Base-by-base conservation (phyloP, 202 grass and related monocot genomes). In the Schoenoplectus tabernaemontani region DNA sequence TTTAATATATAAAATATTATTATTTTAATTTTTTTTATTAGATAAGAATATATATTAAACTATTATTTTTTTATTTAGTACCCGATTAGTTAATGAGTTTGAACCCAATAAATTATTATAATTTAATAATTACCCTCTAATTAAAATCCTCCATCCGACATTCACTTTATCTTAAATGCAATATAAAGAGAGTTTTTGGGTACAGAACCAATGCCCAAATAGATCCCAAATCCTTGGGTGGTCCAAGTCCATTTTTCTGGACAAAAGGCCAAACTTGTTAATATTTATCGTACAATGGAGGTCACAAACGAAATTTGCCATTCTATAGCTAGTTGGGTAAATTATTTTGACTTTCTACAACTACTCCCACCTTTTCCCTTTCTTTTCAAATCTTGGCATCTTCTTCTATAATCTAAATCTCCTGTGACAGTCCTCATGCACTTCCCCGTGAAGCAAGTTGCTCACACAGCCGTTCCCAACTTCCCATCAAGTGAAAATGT, bases 341-440 rank as follows among this genome's bases (percentile, higher is more conserved):
- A 54, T 34, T 19, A 34, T 20, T 43, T 75, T 75, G 70, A 75
- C 70, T 56, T 36, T 56, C 3, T 34, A 33, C 41, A 46, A 42
- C 37, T 9, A 26, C 77, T 41, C 57, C 36, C 15, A 43, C 58
- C 77, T 44, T 60, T 80, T 64, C 4, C 24, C 36, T 11, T 43
- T 32, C 7, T 15, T 64, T 80, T 62, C 20, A 80, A 64, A 80
- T 46, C 77, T 80, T 46, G 59, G 77, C 59, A 48, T 80, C 24
- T 80, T 78, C 76, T 60, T 58, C 11, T 43, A 10, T 41, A 46
- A 61, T 79, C 16, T 20, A 19, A 56, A 54, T 17, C 24, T 47
- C 54, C 48, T 17, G 17, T 56, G 28, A 16, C 15, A 8, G 19
- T 75, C 54, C 26, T 19, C 44, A 34, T 74, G 43, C 24, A 74